Percentiles rank a stretch among this genome's conserved stretches.
phyloP scores from a whole-genome alignment of 331 rosid species.

The Ulmus americana region DNA sequence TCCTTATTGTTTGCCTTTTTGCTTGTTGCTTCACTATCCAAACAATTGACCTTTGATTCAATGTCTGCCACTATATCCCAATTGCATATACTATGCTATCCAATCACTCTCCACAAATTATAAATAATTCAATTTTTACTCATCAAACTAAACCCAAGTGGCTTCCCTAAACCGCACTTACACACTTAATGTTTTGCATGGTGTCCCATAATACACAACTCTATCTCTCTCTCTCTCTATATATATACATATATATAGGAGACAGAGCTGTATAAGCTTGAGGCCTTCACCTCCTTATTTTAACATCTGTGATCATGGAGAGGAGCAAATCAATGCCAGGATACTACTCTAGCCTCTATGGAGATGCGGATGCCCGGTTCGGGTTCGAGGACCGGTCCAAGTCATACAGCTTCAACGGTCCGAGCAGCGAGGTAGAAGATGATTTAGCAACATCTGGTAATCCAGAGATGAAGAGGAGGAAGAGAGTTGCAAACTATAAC shows the following conservation, averaged over 20 bases:
- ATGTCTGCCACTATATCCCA: slow-evolving; percentile 22
- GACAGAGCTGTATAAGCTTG: neutral
- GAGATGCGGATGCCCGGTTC: slow-evolving; percentile 28
- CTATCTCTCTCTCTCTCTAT: too few species aligned
- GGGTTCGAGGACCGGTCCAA: slow-evolving; percentile 37
- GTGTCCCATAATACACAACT: neutral
- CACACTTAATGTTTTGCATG: neutral
- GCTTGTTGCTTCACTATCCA: neutral
- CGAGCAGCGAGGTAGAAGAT: slow-evolving; percentile 28
- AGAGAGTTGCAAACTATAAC: slow-evolving; percentile 55
- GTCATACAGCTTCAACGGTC: slow-evolving; percentile 53
- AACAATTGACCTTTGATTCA: slow-evolving; percentile 7
- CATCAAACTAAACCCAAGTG: slow-evolving; percentile 15
- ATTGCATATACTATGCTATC: neutral
- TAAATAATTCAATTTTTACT: slow-evolving; percentile 11
- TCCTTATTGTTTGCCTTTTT: too few species aligned
- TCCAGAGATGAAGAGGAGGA: slow-evolving; percentile 50
- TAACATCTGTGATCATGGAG: slow-evolving; percentile 31
- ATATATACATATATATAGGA: too few species aligned
- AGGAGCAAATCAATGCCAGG: slow-evolving; percentile 48
- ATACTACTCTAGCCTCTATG: slow-evolving; percentile 23
- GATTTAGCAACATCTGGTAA: slow-evolving; percentile 22
- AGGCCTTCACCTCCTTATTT: slow-evolving; percentile 1
- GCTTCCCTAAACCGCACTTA: slow-evolving; percentile 13
- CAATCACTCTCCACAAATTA: neutral